Conservation (phyloP, 2,329 filamentous ascomycete species). For the Aspergillus hortae region DNA sequence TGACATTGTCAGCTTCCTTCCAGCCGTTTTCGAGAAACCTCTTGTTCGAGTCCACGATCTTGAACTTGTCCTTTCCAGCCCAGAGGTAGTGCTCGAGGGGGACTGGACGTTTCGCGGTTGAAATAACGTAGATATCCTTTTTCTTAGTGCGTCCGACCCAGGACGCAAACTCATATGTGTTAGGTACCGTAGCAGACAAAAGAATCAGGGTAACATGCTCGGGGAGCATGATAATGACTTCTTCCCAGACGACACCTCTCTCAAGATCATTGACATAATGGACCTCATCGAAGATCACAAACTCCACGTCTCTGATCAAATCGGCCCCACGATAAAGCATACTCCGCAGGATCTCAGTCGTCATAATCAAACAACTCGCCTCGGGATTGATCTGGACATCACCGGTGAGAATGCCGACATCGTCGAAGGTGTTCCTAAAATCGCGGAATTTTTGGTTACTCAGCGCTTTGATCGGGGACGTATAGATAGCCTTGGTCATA, state of each 20-base stretch:
- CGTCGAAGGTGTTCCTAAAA: constrained; percentile 84
- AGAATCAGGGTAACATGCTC: constrained; percentile 95
- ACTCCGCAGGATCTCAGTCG: constrained; percentile 93
- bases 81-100: constrained; percentile 95
- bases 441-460: constrained; percentile 99
- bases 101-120: constrained; percentile 89
- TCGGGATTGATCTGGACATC: constrained; percentile 98
- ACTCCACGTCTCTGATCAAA: constrained; percentile 93
- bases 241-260: constrained; percentile 96
- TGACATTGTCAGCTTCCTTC: constrained; percentile 83
- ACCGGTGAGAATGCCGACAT: constrained; percentile 93
- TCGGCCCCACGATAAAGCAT: constrained; percentile 98
- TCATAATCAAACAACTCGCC: constrained; percentile 98
- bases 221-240: constrained; percentile 98
- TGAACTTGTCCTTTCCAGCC: constrained; percentile 88
- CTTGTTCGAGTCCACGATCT: constrained; percentile 92
- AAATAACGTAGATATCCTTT: constrained; percentile 98
- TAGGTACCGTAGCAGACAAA: constrained; percentile 92
- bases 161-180: constrained; percentile 95
- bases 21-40: constrained; percentile 87
- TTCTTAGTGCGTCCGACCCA: constrained; percentile 98
- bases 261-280: constrained; percentile 98
- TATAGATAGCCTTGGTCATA: constrained; percentile 99
- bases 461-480: constrained; percentile 94
- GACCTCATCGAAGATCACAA: constrained; percentile 98